These are phyloP conservation scores for Chrysophaeum taylorii DNA, from an alignment of 352 stramenopile species.

Conservation along the genomic window DNA sequence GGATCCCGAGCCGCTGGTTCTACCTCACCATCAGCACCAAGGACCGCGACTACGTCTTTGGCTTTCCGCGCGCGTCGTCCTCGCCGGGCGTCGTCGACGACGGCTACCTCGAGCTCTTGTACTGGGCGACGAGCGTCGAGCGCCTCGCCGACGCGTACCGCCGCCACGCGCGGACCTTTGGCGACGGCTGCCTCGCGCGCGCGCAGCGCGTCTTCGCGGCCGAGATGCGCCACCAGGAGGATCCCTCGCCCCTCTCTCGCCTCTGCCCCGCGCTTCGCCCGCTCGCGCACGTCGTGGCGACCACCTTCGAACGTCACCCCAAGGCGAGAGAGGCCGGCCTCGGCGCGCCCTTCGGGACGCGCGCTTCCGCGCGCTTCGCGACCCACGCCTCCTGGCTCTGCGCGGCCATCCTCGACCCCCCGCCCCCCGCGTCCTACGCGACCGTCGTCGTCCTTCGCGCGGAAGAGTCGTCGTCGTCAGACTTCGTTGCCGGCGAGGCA, in stretches of 20 bases:
- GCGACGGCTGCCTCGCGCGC: neutral
- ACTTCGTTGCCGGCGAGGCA: no score
- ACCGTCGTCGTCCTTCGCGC: no score
- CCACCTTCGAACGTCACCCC: neutral
- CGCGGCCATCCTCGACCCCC: neutral
- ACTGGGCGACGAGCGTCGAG: neutral
- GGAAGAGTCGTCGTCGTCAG: no score
- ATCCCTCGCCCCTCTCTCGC: neutral
- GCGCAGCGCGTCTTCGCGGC: neutral
- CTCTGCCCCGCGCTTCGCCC: conserved; percentile 2
- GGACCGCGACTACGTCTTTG: conserved; percentile 2
- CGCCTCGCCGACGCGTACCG: neutral
- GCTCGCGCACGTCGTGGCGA: neutral
- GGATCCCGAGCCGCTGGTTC: neutral
- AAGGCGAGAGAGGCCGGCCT: neutral
- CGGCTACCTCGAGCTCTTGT: neutral
- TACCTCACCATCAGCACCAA: neutral
- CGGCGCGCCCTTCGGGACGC: neutral
- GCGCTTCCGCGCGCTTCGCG: neutral
- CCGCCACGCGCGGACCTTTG: neutral
- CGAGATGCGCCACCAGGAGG: no score
- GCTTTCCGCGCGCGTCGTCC: no score
- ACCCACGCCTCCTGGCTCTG: neutral
- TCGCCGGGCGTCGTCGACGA: no score
- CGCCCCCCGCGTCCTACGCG: no score